These are phyloP conservation scores for Monosporascus sp. DNA, from an alignment of 2,329 filamentous ascomycete genomes.

Conservation along the genomic window DNA sequence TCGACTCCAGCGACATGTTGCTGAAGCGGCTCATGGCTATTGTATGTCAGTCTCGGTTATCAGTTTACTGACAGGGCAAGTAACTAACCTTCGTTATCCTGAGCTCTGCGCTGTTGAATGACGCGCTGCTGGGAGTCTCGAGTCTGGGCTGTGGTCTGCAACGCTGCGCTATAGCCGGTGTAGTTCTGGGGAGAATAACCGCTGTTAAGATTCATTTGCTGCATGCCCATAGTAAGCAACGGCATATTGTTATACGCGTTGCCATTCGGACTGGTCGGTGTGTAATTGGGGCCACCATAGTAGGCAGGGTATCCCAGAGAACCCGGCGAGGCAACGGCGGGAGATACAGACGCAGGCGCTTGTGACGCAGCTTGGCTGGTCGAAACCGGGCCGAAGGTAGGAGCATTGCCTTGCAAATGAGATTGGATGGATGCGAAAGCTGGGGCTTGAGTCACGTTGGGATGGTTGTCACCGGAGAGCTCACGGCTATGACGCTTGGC, in stretches of 20 bases:
- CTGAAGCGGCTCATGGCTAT: constrained; percentile 72
- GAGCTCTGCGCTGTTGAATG: constrained; percentile 68
- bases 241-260: constrained; percentile 25
- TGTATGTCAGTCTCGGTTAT: constrained; percentile 3
- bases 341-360: constrained; percentile 18
- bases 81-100: constrained; percentile 63
- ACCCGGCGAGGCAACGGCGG: constrained; percentile 9
- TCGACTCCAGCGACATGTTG: constrained; percentile 75
- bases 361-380: constrained; percentile 28
- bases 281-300: constrained; percentile 27
- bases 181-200: constrained; percentile 55
- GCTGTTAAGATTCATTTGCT: constrained; percentile 54
- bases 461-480: constrained; percentile 48
- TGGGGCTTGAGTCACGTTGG: constrained; percentile 32
- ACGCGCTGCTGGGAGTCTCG: constrained; percentile 73
- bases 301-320: constrained; percentile 15
- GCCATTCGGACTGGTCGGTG: constrained; percentile 22
- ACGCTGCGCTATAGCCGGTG: constrained; percentile 49
- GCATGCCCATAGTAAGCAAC: constrained; percentile 52
- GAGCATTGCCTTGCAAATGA: constrained; percentile 71
- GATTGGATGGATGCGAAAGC: constrained; percentile 61
- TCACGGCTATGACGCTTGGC: constrained; percentile 71
- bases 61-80: neutral
- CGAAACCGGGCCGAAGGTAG: constrained; percentile 67
- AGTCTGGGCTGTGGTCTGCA: constrained; percentile 48